phyloP scores from a whole-genome alignment of 129 eudicot species.

The Lactuca sativa region DNA sequence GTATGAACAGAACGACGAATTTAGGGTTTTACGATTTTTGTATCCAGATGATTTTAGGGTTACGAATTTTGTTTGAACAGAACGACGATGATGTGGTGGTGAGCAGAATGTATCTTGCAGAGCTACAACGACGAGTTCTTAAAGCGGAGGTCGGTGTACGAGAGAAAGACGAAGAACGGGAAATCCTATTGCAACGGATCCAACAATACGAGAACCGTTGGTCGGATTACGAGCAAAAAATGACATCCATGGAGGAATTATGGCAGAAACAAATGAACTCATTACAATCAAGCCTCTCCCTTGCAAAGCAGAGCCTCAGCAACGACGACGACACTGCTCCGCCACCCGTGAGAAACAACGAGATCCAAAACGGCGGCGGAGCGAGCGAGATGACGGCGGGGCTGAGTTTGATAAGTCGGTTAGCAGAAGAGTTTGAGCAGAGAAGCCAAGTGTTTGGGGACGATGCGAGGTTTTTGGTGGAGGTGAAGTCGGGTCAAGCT shows the following conservation, averaged over 20 bases:
- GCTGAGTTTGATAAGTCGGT: slow-evolving; percentile 62
- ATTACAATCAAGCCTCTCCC: slow-evolving; percentile 71
- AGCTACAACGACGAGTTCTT: slow-evolving; percentile 71
- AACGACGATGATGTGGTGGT: slow-evolving; percentile 62
- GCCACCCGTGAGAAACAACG: slow-evolving; percentile 40
- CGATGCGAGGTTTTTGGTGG: slow-evolving; percentile 84
- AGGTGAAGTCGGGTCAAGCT: slow-evolving; percentile 80
- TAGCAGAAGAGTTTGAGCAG: slow-evolving; percentile 93
- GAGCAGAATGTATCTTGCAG: slow-evolving; percentile 67
- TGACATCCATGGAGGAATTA: slow-evolving; percentile 89
- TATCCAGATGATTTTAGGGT: not conserved
- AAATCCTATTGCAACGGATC: slow-evolving; percentile 63
- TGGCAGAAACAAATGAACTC: slow-evolving; percentile 96
- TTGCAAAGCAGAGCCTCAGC: slow-evolving; percentile 67
- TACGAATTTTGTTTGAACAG: slow-evolving; percentile 19
- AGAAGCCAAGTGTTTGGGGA: slow-evolving; percentile 88
- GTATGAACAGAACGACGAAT: slow-evolving; percentile 24
- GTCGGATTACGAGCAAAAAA: slow-evolving; percentile 85
- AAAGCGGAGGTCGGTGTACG: slow-evolving; percentile 72
- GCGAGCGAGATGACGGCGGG: slow-evolving; percentile 61
- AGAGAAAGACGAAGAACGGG: slow-evolving; percentile 82
- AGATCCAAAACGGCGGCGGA: slow-evolving; percentile 39
- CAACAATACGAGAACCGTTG: slow-evolving; percentile 82
- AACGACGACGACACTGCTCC: slow-evolving; percentile 53
- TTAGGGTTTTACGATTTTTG: not conserved